Percentiles rank a stretch among this genome's conserved stretches.
Evolutionary conservation across 768 basidiomycete genomes (phyloP).

Genomic region (Coprinopsis marcescibilis): DNA sequence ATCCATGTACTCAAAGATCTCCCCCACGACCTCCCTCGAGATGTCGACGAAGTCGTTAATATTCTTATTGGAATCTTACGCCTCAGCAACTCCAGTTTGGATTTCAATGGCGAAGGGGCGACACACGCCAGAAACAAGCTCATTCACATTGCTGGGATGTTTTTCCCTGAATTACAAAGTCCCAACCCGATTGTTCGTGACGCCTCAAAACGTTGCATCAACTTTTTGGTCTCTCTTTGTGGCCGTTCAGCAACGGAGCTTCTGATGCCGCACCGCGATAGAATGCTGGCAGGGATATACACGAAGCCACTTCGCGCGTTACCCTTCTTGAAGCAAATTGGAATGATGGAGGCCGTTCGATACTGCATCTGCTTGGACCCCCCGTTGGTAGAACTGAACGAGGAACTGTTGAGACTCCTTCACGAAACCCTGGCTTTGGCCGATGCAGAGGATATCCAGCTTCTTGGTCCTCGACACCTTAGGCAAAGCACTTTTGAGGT

Average conservation of each 20-base stretch:
- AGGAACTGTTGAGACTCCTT: constrained; percentile 84
- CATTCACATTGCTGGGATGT: constrained; percentile 69
- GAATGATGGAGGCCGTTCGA: constrained; percentile 94
- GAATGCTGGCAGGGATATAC: constrained; percentile 85
- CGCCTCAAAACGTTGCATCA: constrained; percentile 77
- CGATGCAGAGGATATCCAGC: constrained; percentile 87
- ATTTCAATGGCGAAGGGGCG: constrained; percentile 38
- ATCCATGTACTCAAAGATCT: constrained; percentile 93
- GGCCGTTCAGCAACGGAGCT: constrained; percentile 70
- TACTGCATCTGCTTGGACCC: constrained; percentile 89
- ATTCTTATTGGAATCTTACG: constrained; percentile 44
- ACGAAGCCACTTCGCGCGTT: constrained; percentile 95
- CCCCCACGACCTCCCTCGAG: constrained; percentile 80
- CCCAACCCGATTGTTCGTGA: constrained; percentile 81
- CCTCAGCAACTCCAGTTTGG: constrained; percentile 49
- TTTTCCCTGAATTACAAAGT: constrained; percentile 85
- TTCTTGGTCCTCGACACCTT: constrained; percentile 67
- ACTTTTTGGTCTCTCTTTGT: constrained; percentile 68
- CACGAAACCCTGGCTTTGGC: constrained; percentile 94
- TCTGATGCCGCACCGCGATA: constrained; percentile 79
- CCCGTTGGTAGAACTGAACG: constrained; percentile 85
- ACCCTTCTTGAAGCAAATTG: constrained; percentile 92
- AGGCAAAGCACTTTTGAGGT: constrained; percentile 79
- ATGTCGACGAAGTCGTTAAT: constrained; percentile 72
- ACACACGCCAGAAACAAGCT: constrained; percentile 48